These are phyloP conservation scores for Talaromyces thailandensis DNA, from an alignment of 495 filamentous ascomycete species.

Conservation along the genomic window DNA sequence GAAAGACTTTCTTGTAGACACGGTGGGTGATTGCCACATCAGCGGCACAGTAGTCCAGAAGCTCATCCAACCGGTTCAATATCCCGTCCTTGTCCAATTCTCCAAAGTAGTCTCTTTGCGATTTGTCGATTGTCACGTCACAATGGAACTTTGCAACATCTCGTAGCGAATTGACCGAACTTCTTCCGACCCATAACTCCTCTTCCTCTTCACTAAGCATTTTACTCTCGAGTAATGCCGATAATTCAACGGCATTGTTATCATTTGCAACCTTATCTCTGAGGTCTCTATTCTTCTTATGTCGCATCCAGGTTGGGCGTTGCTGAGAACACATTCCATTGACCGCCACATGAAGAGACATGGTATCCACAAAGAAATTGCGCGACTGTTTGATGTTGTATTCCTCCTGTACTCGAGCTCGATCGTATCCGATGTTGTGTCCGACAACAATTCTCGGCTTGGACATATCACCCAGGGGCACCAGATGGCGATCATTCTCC, in stretches of 20 bases:
- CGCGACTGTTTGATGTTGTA: slow-evolving; percentile 73
- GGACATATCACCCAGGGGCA: slow-evolving; percentile 71
- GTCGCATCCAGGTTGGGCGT: slow-evolving; percentile 92
- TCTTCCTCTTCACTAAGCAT: slow-evolving; percentile 72
- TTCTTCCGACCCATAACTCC: slow-evolving; percentile 89
- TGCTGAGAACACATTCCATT: slow-evolving; percentile 99
- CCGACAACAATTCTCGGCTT: slow-evolving; percentile 72
- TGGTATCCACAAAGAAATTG: slow-evolving; percentile 91
- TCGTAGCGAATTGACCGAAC: slow-evolving; percentile 87
- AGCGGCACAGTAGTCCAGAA: slow-evolving; percentile 91
- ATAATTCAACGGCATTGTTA: slow-evolving; percentile 59
- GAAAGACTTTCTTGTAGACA: slow-evolving; percentile 87
- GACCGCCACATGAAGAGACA: slow-evolving; percentile 95
- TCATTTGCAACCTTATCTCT: slow-evolving; percentile 71
- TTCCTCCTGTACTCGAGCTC: slow-evolving; percentile 81
- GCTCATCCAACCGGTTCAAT: slow-evolving; percentile 58
- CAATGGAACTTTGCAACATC: slow-evolving; percentile 98
- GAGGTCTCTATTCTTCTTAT: slow-evolving; percentile 79
- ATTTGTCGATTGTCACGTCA: slow-evolving; percentile 85
- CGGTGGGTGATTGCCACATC: slow-evolving; percentile 89
- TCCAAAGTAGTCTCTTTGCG: slow-evolving; percentile 77
- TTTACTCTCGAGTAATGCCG: slow-evolving; percentile 58
- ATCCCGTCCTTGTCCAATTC: slow-evolving; percentile 67
- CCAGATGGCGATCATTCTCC: slow-evolving; percentile 65
- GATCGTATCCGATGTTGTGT: slow-evolving; percentile 94